Base-by-base conservation (phyloP, 108 stramenopile genomes). In the Discostella pseudostelligera region DNA sequence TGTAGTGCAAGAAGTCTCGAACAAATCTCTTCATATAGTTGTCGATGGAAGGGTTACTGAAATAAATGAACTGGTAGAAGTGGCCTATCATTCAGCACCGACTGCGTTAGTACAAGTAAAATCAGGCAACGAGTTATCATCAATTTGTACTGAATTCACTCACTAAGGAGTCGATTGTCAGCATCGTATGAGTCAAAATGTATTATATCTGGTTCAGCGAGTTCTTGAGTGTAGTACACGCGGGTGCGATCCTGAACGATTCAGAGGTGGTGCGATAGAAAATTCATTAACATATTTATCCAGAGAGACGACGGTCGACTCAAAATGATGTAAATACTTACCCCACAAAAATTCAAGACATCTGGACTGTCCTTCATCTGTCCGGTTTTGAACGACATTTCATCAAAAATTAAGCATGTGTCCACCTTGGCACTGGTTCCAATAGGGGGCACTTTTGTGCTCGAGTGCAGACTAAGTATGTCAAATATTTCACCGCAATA, bases 1-100 rank as follows among this genome's bases (percentile, higher is more conserved):
- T 81, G 76, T 93, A 94, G 54, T 90, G 88, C 62, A 96, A 67
- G 39, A 76, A 86, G 64, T 95, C 96, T 49, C 96, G 72, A 1
- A 93, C 86, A 55, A 93, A 89, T 22, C 90, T 71, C 62, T 87
- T 83, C 61, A 62, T 86, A 70, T 87, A 79, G 54, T 83, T 80
- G 54, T 84, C 90, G 55, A 88, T 83, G 16, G 55, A 57, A 16
- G 87, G 80, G 60, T 93, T 86, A 1, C 84, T 84, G 54, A 94
- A 95, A 43, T 84, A 82, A 17, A 91, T 62, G 57, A 90, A 84
- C 39, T 50, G 62, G 65, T 96, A 96, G 57, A 88, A 94, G 69
- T 96, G 96, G 37, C 55, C 32, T 56, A 17, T 51, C 24, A 12
- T 43, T 17, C 57, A 42, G 29, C n/a, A 64, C 13, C 4, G 50